Evolutionary conservation across 345 rosid species (phyloP), one percentile per base, ranked within the genome.

Genomic region (Bruguiera gymnorhiza): DNA sequence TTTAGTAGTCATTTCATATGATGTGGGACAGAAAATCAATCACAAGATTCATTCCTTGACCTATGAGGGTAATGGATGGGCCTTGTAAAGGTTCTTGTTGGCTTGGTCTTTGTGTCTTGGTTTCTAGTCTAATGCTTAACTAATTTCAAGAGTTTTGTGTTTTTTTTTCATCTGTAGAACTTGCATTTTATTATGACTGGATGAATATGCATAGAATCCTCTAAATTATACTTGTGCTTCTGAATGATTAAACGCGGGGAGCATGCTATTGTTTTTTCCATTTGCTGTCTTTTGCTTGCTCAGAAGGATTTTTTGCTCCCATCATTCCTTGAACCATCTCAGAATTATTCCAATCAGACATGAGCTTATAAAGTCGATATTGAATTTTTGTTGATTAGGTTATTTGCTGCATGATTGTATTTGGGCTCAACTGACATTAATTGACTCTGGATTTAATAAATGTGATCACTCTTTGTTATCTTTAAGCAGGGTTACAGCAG

Each of bases 401-500:
- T 43, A 31, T 24, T 55, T 31, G 52, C 64, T 64, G 6, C 32
- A 3, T 48, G 57, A 11, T 9, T 8, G 62, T 55, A 1, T 37
- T 61, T 31, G 27, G 18, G 8, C 34, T 50, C 13, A 2, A 66
- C 26, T 48, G 31, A 26, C 15, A 50, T 53, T 73, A 30, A 8
- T 37, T 3, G 8, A 16, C 34, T 27, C 67, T 65, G 43, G 26
- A 20, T 36, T 34, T 6, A 11, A 16, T 69, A 10, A 24, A 30
- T 20, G 16, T 32, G 46, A 4, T 66, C n/a, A 51, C 32, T 63
- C 51, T 54, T 37, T 62, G 43, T 68, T 68, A 51, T 63, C 69
- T 70, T 69, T 62, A 73, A 64, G 54, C 87, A 96, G 98, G 96
- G 95, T 46, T 90, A 92, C 72, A 83, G 98, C 82, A 90, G 82